These are phyloP conservation scores for Protomyces lactucae-debilis DNA, from an alignment of 1,139 yeast genomes.

Conservation along the genomic window DNA sequence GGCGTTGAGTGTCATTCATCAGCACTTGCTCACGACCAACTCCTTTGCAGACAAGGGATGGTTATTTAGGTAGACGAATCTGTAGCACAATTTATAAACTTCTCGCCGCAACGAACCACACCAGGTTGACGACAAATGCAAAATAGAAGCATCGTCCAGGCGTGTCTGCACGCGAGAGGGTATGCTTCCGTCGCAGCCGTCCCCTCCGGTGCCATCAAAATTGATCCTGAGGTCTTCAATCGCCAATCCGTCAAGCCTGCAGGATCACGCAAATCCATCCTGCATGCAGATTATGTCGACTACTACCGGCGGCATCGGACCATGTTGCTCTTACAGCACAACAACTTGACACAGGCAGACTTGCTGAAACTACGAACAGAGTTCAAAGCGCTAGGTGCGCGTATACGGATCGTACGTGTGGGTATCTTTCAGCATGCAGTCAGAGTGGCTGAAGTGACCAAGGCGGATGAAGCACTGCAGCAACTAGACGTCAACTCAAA, in stretches of 20 bases:
- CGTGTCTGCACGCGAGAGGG: neutral
- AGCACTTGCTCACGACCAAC: slow-evolving; percentile 49
- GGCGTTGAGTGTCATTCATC: slow-evolving; percentile 82
- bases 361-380: slow-evolving; percentile 16
- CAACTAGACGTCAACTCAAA: slow-evolving; percentile 2
- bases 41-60: slow-evolving; percentile 22
- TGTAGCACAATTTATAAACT: neutral
- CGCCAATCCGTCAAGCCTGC: slow-evolving; percentile 8
- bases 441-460: slow-evolving; percentile 4
- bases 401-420: slow-evolving; percentile 8
- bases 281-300: slow-evolving; percentile 22
- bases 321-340: slow-evolving; percentile 21
- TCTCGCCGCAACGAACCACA: neutral
- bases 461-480: neutral
- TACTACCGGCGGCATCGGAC: slow-evolving; percentile 8
- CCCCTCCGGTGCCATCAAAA: slow-evolving; percentile 8
- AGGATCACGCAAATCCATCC: slow-evolving; percentile 12
- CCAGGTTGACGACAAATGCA: neutral
- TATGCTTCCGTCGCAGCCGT: neutral
- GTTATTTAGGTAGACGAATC: slow-evolving; percentile 10
- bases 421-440: slow-evolving; percentile 23
- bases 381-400: slow-evolving; percentile 4
- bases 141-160: neutral
- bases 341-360: slow-evolving; percentile 22
- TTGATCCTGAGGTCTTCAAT: slow-evolving; percentile 5